phyloP scores from a whole-genome alignment of 108 stramenopile genomes.

The Fistulifera solaris region DNA sequence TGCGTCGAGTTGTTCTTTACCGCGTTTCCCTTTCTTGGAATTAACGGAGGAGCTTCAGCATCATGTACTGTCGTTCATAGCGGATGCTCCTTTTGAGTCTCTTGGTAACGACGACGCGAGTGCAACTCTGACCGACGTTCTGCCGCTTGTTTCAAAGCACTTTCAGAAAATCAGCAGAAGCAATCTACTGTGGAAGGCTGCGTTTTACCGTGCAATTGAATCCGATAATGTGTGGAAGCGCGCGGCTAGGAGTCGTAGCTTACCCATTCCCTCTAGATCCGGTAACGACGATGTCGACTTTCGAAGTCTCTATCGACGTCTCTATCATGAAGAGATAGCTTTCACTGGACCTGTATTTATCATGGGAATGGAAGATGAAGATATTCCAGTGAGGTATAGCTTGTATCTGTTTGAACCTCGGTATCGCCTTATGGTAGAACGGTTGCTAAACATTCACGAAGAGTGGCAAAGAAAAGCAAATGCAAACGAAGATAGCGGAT shows the following conservation, averaged over 20 bases:
- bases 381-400: constrained; percentile 36
- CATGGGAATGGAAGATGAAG: constrained; percentile 35
- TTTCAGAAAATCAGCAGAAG: constrained; percentile 16
- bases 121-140: constrained; percentile 33
- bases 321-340: constrained; percentile 21
- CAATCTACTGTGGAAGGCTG: no score
- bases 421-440: constrained; percentile 53
- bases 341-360: constrained; percentile 52
- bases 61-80: constrained; percentile 43
- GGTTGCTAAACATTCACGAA: constrained; percentile 36
- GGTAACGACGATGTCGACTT: no score
- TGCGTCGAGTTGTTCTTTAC: no score
- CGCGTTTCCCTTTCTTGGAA: constrained; percentile 14
- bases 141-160: constrained; percentile 53
- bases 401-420: constrained; percentile 75
- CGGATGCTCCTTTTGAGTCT: constrained; percentile 46
- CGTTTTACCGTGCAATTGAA: no score
- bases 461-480: constrained; percentile 28
- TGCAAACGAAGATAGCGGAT: constrained; percentile 5
- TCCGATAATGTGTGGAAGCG: no score
- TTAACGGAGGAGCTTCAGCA: constrained; percentile 42
- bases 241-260: no score
- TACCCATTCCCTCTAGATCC: no score
- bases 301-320: no score
- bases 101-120: constrained; percentile 5